phyloP scores from a whole-genome alignment of 2,329 filamentous ascomycete species.

The Colletotrichum theobromicola region DNA sequence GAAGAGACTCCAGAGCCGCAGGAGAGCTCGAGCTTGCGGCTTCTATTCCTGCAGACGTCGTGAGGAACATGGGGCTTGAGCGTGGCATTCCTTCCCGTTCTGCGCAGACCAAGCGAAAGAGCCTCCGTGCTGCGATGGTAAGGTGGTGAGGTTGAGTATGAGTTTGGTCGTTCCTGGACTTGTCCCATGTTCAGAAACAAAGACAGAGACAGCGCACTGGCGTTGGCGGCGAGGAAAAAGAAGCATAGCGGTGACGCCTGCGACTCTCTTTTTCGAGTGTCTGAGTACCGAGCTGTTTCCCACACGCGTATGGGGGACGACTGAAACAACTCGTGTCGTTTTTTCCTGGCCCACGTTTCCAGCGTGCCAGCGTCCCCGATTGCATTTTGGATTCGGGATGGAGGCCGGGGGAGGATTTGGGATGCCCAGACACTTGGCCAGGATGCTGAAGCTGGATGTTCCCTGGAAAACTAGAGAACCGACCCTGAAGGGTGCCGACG shows the following conservation, averaged over 20 bases:
- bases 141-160: not conserved
- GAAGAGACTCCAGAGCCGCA: not conserved
- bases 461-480: not conserved
- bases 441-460: not conserved
- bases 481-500: not conserved
- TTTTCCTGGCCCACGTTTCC: not conserved
- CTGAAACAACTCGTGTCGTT: conserved; percentile 11
- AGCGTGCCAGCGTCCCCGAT: not conserved
- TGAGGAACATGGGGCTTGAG: conserved; percentile 6
- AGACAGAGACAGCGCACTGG: not conserved
- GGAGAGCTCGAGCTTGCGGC: not conserved
- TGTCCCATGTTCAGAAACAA: conserved; percentile 20
- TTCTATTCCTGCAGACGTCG: not conserved
- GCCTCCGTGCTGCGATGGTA: not conserved
- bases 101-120: not conserved
- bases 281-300: not conserved
- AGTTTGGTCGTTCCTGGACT: not conserved
- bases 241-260: conserved; percentile 2
- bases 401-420: not conserved
- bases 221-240: not conserved
- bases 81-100: not conserved
- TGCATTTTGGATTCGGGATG: not conserved
- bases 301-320: not conserved
- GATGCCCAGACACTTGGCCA: conserved; percentile 4
- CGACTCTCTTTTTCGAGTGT: not conserved